Percentiles rank a stretch among this genome's conserved stretches.
Conservation (phyloP, 192 early-diverging fungal species). For the Coemansia sp. region DNA sequence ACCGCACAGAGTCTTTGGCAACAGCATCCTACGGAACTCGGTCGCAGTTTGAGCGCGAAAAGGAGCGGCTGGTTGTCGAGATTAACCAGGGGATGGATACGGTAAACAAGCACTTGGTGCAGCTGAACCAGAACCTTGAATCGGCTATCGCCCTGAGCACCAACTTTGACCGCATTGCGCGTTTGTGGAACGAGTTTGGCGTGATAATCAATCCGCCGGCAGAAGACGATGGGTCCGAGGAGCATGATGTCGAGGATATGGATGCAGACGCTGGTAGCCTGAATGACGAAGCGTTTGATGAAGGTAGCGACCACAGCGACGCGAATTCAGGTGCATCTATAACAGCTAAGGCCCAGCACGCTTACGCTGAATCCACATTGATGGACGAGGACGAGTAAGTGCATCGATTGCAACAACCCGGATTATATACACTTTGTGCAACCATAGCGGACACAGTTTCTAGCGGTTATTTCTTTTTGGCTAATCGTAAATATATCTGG, state of each 20-base stretch:
- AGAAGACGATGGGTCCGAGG: constrained; percentile 13
- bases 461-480: no score
- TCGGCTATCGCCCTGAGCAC: constrained; percentile 38
- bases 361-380: neutral
- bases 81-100: constrained; percentile 46
- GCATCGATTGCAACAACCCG: no score
- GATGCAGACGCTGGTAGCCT: neutral
- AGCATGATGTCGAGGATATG: neutral
- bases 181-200: constrained; percentile 44
- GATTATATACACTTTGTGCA: no score
- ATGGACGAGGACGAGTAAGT: constrained; percentile 8
- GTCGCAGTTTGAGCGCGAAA: constrained; percentile 45
- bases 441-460: no score
- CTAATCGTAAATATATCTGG: no score
- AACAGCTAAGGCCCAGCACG: neutral
- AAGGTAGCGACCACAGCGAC: neutral
- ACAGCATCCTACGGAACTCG: constrained; percentile 12
- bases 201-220: constrained; percentile 30
- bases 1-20: constrained; percentile 17
- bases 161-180: constrained; percentile 36
- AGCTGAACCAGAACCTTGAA: constrained; percentile 46
- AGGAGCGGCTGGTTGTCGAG: constrained; percentile 40
- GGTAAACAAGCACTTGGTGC: constrained; percentile 34
- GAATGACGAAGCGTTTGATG: neutral
- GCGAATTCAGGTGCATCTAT: neutral